Base-by-base conservation (phyloP, 352 stramenopile genomes). In the Halophytophthora batemanensis region DNA sequence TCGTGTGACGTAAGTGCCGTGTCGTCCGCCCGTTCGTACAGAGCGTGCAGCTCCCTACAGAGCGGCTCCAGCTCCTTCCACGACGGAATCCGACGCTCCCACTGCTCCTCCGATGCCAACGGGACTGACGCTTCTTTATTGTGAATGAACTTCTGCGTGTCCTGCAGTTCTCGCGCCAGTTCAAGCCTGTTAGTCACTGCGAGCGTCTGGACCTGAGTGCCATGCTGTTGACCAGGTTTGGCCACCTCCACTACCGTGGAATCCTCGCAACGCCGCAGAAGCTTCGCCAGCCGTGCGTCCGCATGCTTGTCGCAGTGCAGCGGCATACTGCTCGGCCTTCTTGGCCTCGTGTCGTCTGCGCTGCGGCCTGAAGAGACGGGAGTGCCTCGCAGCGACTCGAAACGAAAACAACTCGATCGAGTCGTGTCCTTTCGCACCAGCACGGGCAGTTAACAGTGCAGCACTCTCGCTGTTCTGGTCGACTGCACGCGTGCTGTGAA, bases 11-110 rank as follows among this genome's bases (percentile, higher is more conserved):
- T 67, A 13, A 69, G 63, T 4, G 19, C 37, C 14, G 6, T 23
- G 14, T 56, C 41, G 1, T 43, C 40, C 18, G 40, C 46, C 28
- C 60, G 43, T 19, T 59, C 45, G 39, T 66, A 55, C 35, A 77
- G 29, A 37, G 71, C 56, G 37, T 64, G 54, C 42, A 81, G 54
- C 21, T 81, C 70, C 3, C 42, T 50, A 18, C 68, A 55, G 49
- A 75, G 61, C 29, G 61, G 53, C 11, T 75, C 61, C 2, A 81
- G 45, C 2, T 79, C 67, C n/a, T 56, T 35, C 52, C 53, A 60
- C 31, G 52, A 35, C 42, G 52, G 57, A 12, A 17, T 40, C 13
- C 45, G 52, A 37, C 18, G 29, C 33, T 22, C 22, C 50, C 52
- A 34, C 0, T 51, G 57, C 6, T 47, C 61, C 4, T 15, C 6